Evolutionary conservation across 2,329 filamentous ascomycete genomes (phyloP).

Genomic region (Fusarium pseudograminearum): DNA sequence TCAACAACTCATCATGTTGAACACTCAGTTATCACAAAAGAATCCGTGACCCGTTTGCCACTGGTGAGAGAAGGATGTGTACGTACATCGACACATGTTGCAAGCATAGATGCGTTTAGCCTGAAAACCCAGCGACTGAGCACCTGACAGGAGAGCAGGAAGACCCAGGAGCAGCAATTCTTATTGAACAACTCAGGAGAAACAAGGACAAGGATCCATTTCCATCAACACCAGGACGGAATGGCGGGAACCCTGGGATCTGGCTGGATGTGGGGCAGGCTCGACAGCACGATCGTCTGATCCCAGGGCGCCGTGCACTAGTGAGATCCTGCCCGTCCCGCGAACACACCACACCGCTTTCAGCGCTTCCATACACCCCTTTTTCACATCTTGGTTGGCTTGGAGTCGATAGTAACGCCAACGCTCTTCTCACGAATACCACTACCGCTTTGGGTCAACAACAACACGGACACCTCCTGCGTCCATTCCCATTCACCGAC

Average conservation of each 20-base stretch:
- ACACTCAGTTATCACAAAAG: conserved; percentile 33
- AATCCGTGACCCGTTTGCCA: conserved; percentile 37
- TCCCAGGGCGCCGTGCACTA: conserved; percentile 46
- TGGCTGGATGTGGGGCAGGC: conserved; percentile 45
- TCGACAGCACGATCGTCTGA: conserved; percentile 49
- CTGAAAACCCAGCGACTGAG: conserved; percentile 31
- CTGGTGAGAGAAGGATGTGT: conserved; percentile 13
- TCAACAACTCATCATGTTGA: conserved; percentile 27
- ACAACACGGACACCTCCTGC: not conserved
- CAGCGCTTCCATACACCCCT: conserved; percentile 32
- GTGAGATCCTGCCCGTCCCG: conserved; percentile 50
- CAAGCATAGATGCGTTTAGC: conserved; percentile 25
- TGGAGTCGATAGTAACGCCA: conserved; percentile 7
- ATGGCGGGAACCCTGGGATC: conserved; percentile 49
- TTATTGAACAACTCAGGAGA: conserved; percentile 33
- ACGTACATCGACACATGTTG: conserved; percentile 1
- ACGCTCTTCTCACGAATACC: not conserved
- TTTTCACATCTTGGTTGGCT: not conserved
- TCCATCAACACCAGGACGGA: conserved; percentile 36
- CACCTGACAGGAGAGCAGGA: conserved; percentile 20
- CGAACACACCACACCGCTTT: conserved; percentile 45
- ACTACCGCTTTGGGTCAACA: not conserved
- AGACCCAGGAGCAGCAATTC: conserved; percentile 1
- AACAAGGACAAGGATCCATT: conserved; percentile 37
- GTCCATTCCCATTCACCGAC: not conserved